Evolutionary conservation across 148 eudicot genomes (phyloP), one percentile per base, ranked within the genome.

Genomic region (Persicaria tinctoria): DNA sequence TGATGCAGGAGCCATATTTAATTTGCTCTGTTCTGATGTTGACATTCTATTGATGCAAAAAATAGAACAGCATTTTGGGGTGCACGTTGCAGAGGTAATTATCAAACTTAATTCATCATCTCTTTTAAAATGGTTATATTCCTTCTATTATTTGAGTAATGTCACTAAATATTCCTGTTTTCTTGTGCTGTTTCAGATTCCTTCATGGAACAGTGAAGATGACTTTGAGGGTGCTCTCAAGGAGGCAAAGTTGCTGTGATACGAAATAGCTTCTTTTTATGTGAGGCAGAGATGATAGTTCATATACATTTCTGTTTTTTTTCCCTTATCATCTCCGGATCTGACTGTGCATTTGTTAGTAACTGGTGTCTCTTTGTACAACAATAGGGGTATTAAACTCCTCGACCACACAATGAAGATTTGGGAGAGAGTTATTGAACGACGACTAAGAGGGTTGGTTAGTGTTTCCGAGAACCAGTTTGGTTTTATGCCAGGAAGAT

Each of bases 1-100:
- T 83, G 41, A 68, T 79, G 62, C 92, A 93, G 97, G 98, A 14
- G 98, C 97, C 72, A 92, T 85, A 14, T 93, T 91, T 75, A 93
- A 93, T 80, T 84, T 93, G 83, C 77, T 91, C 27, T 83, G 84
- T 76, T 64, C 38, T 79, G 87, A 88, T 57, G 81, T 82, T 23
- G 98, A 91, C 73, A 46, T 45, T 17, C 64, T 76, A 78, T 14
- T 91, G 51, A 93, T 93, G 94, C 78, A 68, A 60, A 87, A 89
- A 84, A 91, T 93, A 46, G 98, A 93, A 84, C 74, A 82, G 64
- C 86, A 91, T 77, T 93, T 93, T 73, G 85, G 86, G 76, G 50
- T 63, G 62, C 80, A 79, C 74, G 76, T 84, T 54, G 63, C 77
- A 14, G 88, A 86, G 98, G 98, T 93, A 86, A 78, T 64, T 48